These are phyloP conservation scores for Oryza coarctata DNA, from an alignment of 176 grass and related monocot genomes.

Conservation along the genomic window DNA sequence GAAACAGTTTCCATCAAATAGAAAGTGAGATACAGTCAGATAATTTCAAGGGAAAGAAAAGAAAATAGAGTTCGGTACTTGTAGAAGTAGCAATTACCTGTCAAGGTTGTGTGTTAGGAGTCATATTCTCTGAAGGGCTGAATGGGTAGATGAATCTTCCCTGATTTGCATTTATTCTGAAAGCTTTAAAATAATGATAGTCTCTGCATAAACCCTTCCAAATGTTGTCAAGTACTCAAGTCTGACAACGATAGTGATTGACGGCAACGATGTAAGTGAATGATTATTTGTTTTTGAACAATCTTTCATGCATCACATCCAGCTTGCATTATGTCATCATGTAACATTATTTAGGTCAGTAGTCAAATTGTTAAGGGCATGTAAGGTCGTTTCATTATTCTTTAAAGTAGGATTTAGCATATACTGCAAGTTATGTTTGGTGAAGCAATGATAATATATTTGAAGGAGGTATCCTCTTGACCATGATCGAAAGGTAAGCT, in stretches of 20 bases:
- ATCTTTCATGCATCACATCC: constrained; percentile 23
- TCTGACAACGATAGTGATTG: constrained; percentile 27
- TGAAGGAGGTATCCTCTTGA: constrained; percentile 32
- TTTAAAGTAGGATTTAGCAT: constrained; percentile 33
- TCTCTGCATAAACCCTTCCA: constrained; percentile 9
- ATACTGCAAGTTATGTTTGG: constrained; percentile 36
- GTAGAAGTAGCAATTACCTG: constrained; percentile 1
- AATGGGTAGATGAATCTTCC: not conserved
- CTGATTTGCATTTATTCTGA: not conserved
- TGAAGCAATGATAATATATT: constrained; percentile 45
- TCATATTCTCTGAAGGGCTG: not conserved
- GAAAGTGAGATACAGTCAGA: not conserved
- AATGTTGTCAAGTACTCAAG: constrained; percentile 1
- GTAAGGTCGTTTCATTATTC: constrained; percentile 34
- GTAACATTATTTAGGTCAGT: constrained; percentile 32
- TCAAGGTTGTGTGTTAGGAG: not conserved
- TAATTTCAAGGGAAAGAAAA: not conserved
- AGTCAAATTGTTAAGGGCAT: constrained; percentile 35
- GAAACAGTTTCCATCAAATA: constrained; percentile 12
- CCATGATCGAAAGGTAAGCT: constrained; percentile 30
- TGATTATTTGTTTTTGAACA: constrained; percentile 39
- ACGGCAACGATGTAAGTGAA: constrained; percentile 29
- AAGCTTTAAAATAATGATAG: constrained; percentile 18
- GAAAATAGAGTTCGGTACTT: constrained; percentile 7
- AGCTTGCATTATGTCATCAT: constrained; percentile 31